A percentile compares a stretch with the other conserved stretches of the same genome.
These are phyloP conservation scores for Stipa capillata DNA, from an alignment of 176 grass and related monocot genomes.

Conservation along the genomic window DNA sequence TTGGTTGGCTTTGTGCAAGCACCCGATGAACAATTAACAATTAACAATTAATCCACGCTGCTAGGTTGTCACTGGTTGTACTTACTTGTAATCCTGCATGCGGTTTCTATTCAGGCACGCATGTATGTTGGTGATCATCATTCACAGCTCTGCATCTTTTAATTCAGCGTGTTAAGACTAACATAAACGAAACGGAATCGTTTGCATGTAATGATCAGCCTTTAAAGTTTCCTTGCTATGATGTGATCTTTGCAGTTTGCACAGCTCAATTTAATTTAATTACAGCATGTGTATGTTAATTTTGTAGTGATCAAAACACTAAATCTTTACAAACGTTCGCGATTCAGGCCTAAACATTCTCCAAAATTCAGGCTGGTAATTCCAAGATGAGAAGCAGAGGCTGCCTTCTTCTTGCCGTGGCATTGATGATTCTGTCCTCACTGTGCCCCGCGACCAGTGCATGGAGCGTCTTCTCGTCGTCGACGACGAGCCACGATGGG, in stretches of 20 bases:
- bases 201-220: background rate
- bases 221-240: background rate
- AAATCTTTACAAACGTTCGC: background rate
- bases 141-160: background rate
- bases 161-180: background rate
- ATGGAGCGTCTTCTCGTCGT: conserved; percentile 22
- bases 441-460: background rate
- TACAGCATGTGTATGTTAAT: background rate
- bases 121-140: background rate
- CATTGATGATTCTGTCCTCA: background rate
- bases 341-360: background rate
- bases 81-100: background rate
- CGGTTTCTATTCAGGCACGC: background rate
- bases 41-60: background rate
- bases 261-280: background rate
- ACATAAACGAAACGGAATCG: background rate
- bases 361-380: background rate
- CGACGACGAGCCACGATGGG: background rate
- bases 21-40: background rate
- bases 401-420: background rate
- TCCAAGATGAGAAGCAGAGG: background rate
- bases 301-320: background rate
- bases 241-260: background rate
- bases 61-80: background rate
- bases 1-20: background rate